Base-by-base conservation (phyloP, 805 yeast genomes). In the Pichia nanzhaoensis region DNA sequence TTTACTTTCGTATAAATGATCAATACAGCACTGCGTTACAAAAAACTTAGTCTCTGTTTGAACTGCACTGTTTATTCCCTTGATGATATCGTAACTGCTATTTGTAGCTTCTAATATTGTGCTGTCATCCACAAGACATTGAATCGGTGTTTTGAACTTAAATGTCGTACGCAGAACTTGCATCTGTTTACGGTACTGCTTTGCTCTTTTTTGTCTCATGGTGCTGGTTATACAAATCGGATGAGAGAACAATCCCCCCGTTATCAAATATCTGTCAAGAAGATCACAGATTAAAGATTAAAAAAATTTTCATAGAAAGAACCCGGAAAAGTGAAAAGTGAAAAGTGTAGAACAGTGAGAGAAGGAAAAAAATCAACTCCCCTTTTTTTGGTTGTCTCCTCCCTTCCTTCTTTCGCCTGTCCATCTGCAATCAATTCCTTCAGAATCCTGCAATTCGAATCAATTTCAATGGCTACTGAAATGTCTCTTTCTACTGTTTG, bases 181-280 rank as follows among this genome's bases (percentile, higher is more conserved):
- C 85, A 93, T 84, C 63, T 87, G 96, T 71, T 91, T 91, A 63
- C 91, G 81, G 66, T 93, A 93, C 1, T 93, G 73, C 65, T 91
- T 91, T 43, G 97, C 95, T 66, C 99, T 76, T 66, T 90, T 91
- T 68, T 91, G 96, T 73, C 95, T 88, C 99, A 91, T 91, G 3
- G 20, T 33, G 17, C n/a, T 34, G 24, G 21, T 34, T 18, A n/a
- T n/a, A n/a, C n/a, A n/a, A n/a, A n/a, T n/a, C n/a, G n/a, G n/a
- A n/a, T n/a, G n/a, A n/a, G n/a, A n/a, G n/a, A n/a, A n/a, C n/a
- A n/a, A n/a, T n/a, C n/a, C n/a, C n/a, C n/a, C n/a, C n/a, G n/a
- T n/a, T n/a, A n/a, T n/a, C n/a, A n/a, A n/a, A n/a, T n/a, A n/a
- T n/a, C n/a, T n/a, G n/a, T n/a, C n/a, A n/a, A n/a, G n/a, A n/a